Evolutionary conservation across 1,284 basidiomycete genomes (phyloP).

Genomic region (Sanghuangporus weigelae): DNA sequence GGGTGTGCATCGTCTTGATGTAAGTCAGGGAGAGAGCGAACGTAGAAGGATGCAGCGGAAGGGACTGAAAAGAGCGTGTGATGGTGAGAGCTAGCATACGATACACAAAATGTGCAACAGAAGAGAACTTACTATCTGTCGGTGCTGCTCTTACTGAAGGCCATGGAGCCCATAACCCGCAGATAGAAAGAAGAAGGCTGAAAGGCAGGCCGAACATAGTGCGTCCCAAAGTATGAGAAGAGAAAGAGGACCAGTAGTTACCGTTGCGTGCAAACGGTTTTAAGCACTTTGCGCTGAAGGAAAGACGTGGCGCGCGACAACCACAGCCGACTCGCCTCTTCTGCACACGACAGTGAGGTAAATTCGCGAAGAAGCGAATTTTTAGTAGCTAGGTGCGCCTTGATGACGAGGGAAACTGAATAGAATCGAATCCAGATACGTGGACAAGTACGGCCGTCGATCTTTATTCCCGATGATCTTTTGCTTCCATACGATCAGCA

Average conservation of each 20-base stretch:
- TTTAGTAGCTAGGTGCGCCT: neutral
- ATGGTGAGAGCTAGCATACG: neutral
- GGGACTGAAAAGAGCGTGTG: conserved; percentile 40
- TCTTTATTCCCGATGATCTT: neutral
- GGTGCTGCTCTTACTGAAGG: conserved; percentile 31
- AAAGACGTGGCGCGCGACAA: neutral
- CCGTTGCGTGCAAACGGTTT: neutral
- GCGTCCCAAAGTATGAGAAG: neutral
- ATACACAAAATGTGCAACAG: neutral
- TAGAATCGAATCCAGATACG: neutral
- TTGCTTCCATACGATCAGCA: neutral
- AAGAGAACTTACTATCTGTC: conserved; percentile 38
- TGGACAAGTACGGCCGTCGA: neutral
- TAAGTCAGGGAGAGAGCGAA: conserved; percentile 70
- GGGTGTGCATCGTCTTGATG: conserved; percentile 67
- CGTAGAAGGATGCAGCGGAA: conserved; percentile 82
- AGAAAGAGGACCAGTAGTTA: neutral
- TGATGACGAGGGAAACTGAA: neutral
- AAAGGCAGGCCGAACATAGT: neutral
- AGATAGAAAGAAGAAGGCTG: conserved; percentile 1
- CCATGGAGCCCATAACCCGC: neutral
- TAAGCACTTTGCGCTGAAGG: neutral
- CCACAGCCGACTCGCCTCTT: neutral
- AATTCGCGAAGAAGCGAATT: neutral
- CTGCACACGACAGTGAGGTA: neutral